Base-by-base conservation (phyloP, 805 yeast genomes). In the Ogataea nakhonphanomensis region DNA sequence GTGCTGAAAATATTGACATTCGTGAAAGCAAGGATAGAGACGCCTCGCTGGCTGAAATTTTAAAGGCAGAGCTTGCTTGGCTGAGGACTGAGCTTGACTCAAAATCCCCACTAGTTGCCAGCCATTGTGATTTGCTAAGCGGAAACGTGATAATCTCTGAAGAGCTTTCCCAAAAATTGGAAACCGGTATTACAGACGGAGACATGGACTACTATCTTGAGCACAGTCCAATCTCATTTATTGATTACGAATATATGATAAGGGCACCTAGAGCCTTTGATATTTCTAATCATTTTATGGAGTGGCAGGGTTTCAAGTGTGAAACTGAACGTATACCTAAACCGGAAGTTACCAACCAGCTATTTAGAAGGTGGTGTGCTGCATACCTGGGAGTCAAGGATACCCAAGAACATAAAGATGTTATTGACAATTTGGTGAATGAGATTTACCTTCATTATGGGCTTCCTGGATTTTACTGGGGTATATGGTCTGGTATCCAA, bases 381-480 rank as follows among this genome's bases (percentile, higher is more conserved):
- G 70, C 76, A 8, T 84, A 84, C 52, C 62, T 84, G 28, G 61
- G 66, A 31, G 53, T 61, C 30, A 46, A 50, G 5, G 39, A 38
- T 4, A 37, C 59, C 25, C 65, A 31, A 10, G 31, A 33, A 8
- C 30, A 41, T n/a, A 33, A 37, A 7, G 25, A 34, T 8, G 25
- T 31, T 14, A 62, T 81, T 5, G 69, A 69, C 38, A 47, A 44
- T 1, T 61, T 83, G 23, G 73, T 83, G 14, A 59, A 65, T 9
- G 90, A 84, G 55, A 70, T 84, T 15, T 59, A 66, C 10, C 57
- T 70, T 4, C 82, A 74, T 66, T 84, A 81, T 65, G 93, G 93
- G 0, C 62, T 84, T 62, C 93, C 93, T 0, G 93, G 91, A 1
- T 81, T 84, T 53, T 84, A 81, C 57, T 84, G 93, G 93, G 90